Evolutionary conservation across 2,329 filamentous ascomycete species (phyloP).

Genomic region (Cordyceps cateniannulata): DNA sequence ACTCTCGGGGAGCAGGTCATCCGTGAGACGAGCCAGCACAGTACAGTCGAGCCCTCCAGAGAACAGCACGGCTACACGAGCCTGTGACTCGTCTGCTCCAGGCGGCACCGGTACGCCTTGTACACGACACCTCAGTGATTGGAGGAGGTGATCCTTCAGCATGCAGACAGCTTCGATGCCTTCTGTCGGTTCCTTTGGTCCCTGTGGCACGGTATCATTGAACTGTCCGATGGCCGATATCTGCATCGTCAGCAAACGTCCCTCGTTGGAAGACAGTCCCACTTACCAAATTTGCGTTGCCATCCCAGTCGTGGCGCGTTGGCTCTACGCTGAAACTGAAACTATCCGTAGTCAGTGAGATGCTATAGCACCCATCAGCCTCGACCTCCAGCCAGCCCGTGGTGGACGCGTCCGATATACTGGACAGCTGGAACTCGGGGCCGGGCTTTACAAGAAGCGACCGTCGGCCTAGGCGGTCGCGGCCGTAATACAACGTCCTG

Average conservation of each 20-base stretch:
- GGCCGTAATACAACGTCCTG: constrained; percentile 67
- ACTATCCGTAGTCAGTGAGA: constrained; percentile 42
- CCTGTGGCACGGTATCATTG: constrained; percentile 39
- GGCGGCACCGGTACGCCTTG: constrained; percentile 57
- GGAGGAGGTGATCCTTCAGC: constrained; percentile 48
- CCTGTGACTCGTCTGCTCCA: constrained; percentile 27
- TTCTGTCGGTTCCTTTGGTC: constrained; percentile 17
- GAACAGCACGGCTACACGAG: constrained; percentile 73
- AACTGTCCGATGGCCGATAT: constrained; percentile 49
- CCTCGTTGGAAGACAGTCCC: not conserved
- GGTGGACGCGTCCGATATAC: constrained; percentile 52
- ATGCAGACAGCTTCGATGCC: constrained; percentile 43
- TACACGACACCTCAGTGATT: constrained; percentile 59
- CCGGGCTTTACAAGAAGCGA: constrained; percentile 62
- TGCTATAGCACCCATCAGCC: constrained; percentile 71
- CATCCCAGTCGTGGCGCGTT: constrained; percentile 25
- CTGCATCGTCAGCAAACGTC: constrained; percentile 19
- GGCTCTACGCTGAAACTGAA: constrained; percentile 14
- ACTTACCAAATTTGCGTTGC: constrained; percentile 41
- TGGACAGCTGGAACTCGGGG: constrained; percentile 57
- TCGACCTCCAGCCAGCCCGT: constrained; percentile 71
- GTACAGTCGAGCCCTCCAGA: constrained; percentile 94
- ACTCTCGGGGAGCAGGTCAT: constrained; percentile 63
- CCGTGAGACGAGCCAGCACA: constrained; percentile 70
- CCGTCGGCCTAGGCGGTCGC: constrained; percentile 80